Percentiles rank a stretch among this genome's conserved stretches.
These are phyloP conservation scores for Calonectria pseudoreteaudii DNA, from an alignment of 2,329 filamentous ascomycete genomes.

Conservation along the genomic window DNA sequence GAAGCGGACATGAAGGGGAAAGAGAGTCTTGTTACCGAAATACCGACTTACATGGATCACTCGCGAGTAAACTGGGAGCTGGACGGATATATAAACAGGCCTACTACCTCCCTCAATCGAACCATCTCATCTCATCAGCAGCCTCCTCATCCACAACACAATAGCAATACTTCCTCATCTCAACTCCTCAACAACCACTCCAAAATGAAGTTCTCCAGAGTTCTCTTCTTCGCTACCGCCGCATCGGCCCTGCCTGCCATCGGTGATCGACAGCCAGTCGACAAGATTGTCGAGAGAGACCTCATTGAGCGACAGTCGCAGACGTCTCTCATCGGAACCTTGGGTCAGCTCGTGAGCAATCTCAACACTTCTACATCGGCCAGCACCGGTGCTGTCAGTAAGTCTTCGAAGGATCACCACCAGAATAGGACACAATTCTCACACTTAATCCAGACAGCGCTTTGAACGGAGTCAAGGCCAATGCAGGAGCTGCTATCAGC, in stretches of 20 bases:
- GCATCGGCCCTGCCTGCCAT: slow-evolving; percentile 3
- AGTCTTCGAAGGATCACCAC: neutral
- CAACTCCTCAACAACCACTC: neutral
- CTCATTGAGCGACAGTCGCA: neutral
- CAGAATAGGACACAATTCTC: neutral
- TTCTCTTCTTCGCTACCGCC: slow-evolving; percentile 16
- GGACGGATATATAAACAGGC: neutral
- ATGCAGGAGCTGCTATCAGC: neutral
- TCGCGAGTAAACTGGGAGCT: neutral
- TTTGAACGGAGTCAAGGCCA: neutral
- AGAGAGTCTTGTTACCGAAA: neutral
- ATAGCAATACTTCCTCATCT: neutral
- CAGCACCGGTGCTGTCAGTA: neutral
- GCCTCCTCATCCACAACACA: neutral
- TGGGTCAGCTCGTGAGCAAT: neutral
- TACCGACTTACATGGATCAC: neutral
- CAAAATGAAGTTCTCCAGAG: slow-evolving; percentile 23
- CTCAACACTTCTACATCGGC: neutral
- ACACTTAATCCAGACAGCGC: neutral
- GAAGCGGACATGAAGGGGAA: neutral
- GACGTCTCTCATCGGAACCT: neutral
- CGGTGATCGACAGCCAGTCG: neutral
- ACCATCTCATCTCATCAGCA: neutral
- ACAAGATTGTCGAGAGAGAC: neutral
- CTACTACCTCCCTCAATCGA: neutral